These are phyloP conservation scores for Maudiozyma pseudohumilis DNA, from an alignment of 805 yeast species.

Conservation along the genomic window DNA sequence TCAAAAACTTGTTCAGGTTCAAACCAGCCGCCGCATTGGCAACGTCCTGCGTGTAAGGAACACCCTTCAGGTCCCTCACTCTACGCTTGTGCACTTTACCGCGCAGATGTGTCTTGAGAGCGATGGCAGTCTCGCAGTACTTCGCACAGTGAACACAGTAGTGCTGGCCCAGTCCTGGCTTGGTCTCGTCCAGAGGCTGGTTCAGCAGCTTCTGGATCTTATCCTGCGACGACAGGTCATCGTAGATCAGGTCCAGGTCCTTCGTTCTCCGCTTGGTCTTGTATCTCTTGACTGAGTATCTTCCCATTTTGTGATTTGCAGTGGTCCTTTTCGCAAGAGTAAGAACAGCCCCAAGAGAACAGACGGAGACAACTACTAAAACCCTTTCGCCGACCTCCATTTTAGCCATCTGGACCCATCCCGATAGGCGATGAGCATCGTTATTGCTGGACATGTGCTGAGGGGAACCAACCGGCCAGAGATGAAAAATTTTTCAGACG, in stretches of 20 bases:
- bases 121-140: slow-evolving; percentile 70
- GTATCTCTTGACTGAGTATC: slow-evolving; percentile 76
- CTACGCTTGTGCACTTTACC: slow-evolving; percentile 81
- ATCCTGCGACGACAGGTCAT: slow-evolving; percentile 58
- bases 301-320: slow-evolving; percentile 79
- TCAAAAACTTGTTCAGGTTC: slow-evolving; percentile 56
- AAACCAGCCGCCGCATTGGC: slow-evolving; percentile 86
- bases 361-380: too few relatives aligned
- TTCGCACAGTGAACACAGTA: slow-evolving; percentile 93
- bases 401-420: too few relatives aligned
- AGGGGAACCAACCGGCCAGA: too few relatives aligned
- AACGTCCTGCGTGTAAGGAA: slow-evolving; percentile 81
- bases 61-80: slow-evolving; percentile 59
- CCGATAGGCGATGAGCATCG: too few relatives aligned
- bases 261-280: slow-evolving; percentile 82
- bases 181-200: slow-evolving; percentile 80
- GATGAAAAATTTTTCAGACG: too few relatives aligned
- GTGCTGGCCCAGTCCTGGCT: slow-evolving; percentile 90
- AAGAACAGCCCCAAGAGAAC: too few relatives aligned
- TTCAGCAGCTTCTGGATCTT: slow-evolving; percentile 57
- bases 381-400: too few relatives aligned
- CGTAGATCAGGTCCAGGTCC: slow-evolving; percentile 74
- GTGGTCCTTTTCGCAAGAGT: too few relatives aligned
- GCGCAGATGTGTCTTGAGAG: slow-evolving; percentile 62
- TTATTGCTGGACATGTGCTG: too few relatives aligned